Percentiles rank a stretch among this genome's conserved stretches.
Evolutionary conservation across 257 asterid genomes (phyloP).

Genomic region (Paraleonurus japonicus): DNA sequence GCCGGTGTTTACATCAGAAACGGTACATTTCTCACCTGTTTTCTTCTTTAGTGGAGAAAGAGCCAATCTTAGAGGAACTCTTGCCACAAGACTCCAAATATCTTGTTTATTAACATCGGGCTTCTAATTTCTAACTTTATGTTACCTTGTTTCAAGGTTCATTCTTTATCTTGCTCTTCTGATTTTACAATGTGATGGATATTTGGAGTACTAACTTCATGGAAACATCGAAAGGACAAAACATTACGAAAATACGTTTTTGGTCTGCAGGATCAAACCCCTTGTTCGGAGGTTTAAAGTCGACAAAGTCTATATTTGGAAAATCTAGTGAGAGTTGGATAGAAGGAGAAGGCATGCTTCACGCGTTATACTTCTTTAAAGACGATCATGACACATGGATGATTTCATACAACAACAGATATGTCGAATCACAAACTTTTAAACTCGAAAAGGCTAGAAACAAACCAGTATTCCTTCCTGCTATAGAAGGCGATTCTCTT

Average conservation of each 20-base stretch:
- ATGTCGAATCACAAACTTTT: conserved; percentile 42
- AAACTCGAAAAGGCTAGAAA: conserved; percentile 33
- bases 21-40: conserved; percentile 43
- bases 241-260: background rate
- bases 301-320: conserved; percentile 41
- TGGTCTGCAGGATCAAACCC: conserved; percentile 54
- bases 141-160: background rate
- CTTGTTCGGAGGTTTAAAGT: conserved; percentile 43
- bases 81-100: conserved; percentile 3
- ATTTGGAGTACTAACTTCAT: background rate
- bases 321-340: conserved; percentile 46
- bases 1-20: conserved; percentile 64
- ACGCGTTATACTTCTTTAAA: conserved; percentile 39
- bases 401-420: conserved; percentile 35
- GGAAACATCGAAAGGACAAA: conserved; percentile 1
- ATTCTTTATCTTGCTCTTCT: background rate
- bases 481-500: conserved; percentile 45
- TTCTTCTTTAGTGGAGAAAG: too few relatives aligned
- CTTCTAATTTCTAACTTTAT: background rate
- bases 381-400: conserved; percentile 23
- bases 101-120: background rate
- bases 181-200: background rate
- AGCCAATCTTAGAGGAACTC: background rate
- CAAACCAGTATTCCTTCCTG: conserved; percentile 45
- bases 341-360: conserved; percentile 63